Percentiles rank a stretch among this genome's conserved stretches.
phyloP scores from a whole-genome alignment of 257 asterid species.

The Parsonsia alboflavescens region DNA sequence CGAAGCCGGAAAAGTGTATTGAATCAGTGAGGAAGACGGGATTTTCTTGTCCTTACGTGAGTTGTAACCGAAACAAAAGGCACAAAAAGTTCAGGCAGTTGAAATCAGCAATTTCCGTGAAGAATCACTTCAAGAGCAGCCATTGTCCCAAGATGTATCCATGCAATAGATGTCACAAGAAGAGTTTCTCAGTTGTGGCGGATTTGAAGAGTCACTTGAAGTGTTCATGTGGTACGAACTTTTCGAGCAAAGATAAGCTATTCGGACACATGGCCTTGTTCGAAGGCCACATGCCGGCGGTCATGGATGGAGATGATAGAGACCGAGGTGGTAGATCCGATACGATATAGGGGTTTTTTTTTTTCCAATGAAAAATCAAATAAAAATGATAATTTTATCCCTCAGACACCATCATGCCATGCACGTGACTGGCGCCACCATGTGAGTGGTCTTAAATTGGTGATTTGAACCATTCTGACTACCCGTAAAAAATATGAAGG shows the following conservation, averaged over 20 bases:
- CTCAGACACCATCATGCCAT: too few relatives aligned
- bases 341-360: too few relatives aligned
- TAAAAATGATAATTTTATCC: too few relatives aligned
- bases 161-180: slow-evolving; percentile 64
- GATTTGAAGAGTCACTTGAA: slow-evolving; percentile 87
- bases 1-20: slow-evolving; percentile 47
- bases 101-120: slow-evolving; percentile 69
- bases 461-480: too few relatives aligned
- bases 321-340: too few relatives aligned
- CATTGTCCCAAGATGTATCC: slow-evolving; percentile 87
- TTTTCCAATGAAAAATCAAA: too few relatives aligned
- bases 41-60: slow-evolving; percentile 80
- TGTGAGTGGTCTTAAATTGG: too few relatives aligned
- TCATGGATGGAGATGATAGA: slow-evolving; percentile 30
- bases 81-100: slow-evolving; percentile 70
- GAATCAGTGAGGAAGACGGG: slow-evolving; percentile 32
- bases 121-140: slow-evolving; percentile 92
- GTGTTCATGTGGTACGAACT: slow-evolving; percentile 82
- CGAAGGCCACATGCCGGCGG: slow-evolving; percentile 93
- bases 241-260: slow-evolving; percentile 85
- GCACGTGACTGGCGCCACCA: too few relatives aligned
- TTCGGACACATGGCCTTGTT: slow-evolving; percentile 85
- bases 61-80: slow-evolving; percentile 67
- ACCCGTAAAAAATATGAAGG: too few relatives aligned
- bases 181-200: slow-evolving; percentile 78